A percentile compares a stretch with the other conserved stretches of the same genome.
These are phyloP conservation scores for Talaromyces sp. DNA, from an alignment of 2,329 filamentous ascomycete genomes.

Conservation along the genomic window DNA sequence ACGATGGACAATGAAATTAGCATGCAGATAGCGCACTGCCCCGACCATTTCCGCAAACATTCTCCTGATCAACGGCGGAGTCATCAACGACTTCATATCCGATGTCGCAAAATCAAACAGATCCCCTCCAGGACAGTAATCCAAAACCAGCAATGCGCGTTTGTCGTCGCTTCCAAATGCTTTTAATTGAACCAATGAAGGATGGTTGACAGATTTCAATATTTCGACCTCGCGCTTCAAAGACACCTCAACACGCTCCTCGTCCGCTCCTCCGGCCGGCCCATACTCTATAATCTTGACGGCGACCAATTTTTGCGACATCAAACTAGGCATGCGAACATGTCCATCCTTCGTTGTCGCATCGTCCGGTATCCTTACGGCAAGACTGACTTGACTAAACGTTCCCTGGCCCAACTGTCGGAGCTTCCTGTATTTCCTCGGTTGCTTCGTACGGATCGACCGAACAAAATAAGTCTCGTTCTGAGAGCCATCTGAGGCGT, in stretches of 20 bases:
- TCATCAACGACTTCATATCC: constrained; percentile 63
- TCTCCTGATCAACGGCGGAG: constrained; percentile 68
- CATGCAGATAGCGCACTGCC: constrained; percentile 82
- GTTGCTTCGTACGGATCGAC: constrained; percentile 66
- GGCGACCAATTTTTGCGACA: constrained; percentile 76
- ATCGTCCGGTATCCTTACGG: constrained; percentile 69
- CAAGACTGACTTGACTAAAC: constrained; percentile 90
- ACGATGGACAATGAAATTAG: constrained; percentile 83
- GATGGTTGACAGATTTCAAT: constrained; percentile 81
- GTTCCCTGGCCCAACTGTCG: constrained; percentile 85
- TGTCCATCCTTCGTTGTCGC: constrained; percentile 39
- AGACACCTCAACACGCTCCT: constrained; percentile 89
- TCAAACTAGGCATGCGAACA: constrained; percentile 16
- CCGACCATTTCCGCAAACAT: constrained; percentile 88
- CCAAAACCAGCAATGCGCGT: constrained; percentile 79
- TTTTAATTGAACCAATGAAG: constrained; percentile 85
- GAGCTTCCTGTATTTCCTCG: constrained; percentile 74
- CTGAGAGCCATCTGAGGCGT: constrained; percentile 24
- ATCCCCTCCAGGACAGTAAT: constrained; percentile 91
- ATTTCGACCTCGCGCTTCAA: constrained; percentile 94
- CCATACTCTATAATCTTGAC: constrained; percentile 96
- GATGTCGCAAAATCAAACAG: constrained; percentile 86
- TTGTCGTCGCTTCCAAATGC: constrained; percentile 84
- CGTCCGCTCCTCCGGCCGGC: constrained; percentile 86
- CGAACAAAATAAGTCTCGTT: constrained; percentile 69